Conservation (phyloP, 2,329 filamentous ascomycete genomes). For the Penicillium sp. region DNA sequence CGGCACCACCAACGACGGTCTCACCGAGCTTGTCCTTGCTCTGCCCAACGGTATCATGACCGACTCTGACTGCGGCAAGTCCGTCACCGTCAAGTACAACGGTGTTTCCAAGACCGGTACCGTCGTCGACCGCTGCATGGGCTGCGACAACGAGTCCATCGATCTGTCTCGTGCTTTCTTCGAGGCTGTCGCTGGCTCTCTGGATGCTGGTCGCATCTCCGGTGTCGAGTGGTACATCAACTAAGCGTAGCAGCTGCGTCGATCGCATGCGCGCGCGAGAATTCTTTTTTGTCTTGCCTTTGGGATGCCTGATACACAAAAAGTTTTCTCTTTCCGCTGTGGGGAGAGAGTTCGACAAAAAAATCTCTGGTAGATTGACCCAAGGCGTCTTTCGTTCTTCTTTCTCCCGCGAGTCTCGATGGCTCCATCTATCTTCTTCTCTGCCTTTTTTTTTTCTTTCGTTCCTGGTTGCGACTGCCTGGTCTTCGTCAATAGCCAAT, state of each 20-base stretch:
- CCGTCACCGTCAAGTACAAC: conserved; percentile 63
- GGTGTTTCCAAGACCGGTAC: conserved; percentile 63
- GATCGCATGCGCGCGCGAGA: conserved; percentile 19
- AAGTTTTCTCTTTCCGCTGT: neutral
- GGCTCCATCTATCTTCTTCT: conserved; percentile 19
- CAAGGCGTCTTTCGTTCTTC: conserved; percentile 1
- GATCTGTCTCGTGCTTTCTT: conserved; percentile 65
- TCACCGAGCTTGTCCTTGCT: conserved; percentile 67
- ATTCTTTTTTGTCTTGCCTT: neutral
- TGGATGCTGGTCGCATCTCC: conserved; percentile 45
- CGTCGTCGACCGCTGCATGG: conserved; percentile 76
- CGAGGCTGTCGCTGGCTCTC: conserved; percentile 48
- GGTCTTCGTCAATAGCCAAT: neutral
- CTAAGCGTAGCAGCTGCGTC: conserved; percentile 29
- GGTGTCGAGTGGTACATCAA: conserved; percentile 49
- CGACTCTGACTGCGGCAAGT: conserved; percentile 72
- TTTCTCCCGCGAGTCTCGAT: conserved; percentile 21
- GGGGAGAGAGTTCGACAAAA: neutral
- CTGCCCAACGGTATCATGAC: conserved; percentile 67
- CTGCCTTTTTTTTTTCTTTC: conserved; percentile 17
- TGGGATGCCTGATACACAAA: conserved; percentile 4
- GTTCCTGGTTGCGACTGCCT: conserved; percentile 13
- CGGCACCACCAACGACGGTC: conserved; percentile 63
- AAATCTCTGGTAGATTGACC: conserved; percentile 33
- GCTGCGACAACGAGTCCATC: conserved; percentile 61